These are phyloP conservation scores for Entomortierella lignicola DNA, from an alignment of 192 early-diverging fungal genomes.

Conservation along the genomic window DNA sequence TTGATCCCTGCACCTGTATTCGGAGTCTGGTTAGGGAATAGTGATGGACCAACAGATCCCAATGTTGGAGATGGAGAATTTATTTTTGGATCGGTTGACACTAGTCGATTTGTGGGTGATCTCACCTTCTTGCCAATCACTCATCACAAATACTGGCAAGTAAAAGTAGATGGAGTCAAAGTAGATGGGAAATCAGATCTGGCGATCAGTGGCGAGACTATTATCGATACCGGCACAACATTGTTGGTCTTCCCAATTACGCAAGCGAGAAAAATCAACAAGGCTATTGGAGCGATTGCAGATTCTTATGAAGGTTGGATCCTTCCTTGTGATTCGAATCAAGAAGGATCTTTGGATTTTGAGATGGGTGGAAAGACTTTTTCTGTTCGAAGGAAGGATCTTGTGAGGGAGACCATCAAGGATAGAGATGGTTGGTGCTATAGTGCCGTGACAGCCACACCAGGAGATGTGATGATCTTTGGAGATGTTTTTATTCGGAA, in stretches of 20 bases:
- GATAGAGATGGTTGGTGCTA: conserved; percentile 40
- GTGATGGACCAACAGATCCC: conserved; percentile 40
- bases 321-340: conserved; percentile 32
- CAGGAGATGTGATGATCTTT: conserved; percentile 55
- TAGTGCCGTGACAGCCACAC: conserved; percentile 52
- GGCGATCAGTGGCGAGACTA: conserved; percentile 44
- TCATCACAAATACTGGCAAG: conserved; percentile 66
- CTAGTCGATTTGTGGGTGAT: conserved; percentile 58
- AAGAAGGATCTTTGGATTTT: conserved; percentile 37
- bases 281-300: conserved; percentile 48
- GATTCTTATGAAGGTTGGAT: conserved; percentile 43
- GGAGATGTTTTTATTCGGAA: conserved; percentile 65
- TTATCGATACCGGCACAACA: conserved; percentile 76
- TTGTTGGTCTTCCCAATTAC: conserved; percentile 69
- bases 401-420: conserved; percentile 44
- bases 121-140: conserved; percentile 66
- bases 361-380: conserved; percentile 52
- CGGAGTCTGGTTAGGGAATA: conserved; percentile 73
- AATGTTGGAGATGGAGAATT: conserved; percentile 65
- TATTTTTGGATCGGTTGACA: conserved; percentile 69
- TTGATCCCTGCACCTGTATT: conserved; percentile 72
- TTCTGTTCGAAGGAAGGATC: conserved; percentile 33
- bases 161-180: conserved; percentile 58
- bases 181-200: conserved; percentile 43
- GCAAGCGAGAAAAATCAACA: conserved; percentile 61